Base-by-base conservation (phyloP, 2,329 filamentous ascomycete species). In the Pyrenochaeta sp. region DNA sequence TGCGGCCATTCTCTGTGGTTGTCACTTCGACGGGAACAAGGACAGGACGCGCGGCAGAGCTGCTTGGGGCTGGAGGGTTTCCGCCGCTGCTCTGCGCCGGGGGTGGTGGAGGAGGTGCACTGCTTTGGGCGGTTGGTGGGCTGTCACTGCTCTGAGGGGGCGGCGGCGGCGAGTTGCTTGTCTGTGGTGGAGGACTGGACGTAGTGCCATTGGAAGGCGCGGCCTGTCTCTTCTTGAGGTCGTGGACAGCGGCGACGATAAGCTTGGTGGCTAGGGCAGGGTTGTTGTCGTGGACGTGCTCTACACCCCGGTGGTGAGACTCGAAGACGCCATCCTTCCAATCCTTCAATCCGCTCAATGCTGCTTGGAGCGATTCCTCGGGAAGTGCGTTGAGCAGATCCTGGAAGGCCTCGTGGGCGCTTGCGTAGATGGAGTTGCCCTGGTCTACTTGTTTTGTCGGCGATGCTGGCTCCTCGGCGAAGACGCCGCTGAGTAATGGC, bases 291-390 rank as follows among this genome's bases (percentile, higher is more conserved):
- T 87, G 83, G 23, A 90, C 81, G 30, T 83, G 85, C 71, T 89
- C 84, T 49, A 90, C 80, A 21, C 87, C 87, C 10, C 82, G 79
- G 61, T 81, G 82, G 66, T 90, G 88, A 58, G 86, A 85, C 58
- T 84, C 81, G 72, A 87, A 90, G 50, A 90, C 82, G 53, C 88
- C 89, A 68, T 90, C 84, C 69, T 86, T 83, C 75, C 87, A 91
- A 67, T 85, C 84, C 42, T 82, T 81, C 40, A 85, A 83, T 56
- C 82, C 78, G 72, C 90, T 87, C 29, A 92, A 80, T 47, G 90
- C 84, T 41, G 83, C 82, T 72, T 91, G 87, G 48, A 93, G 78
- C 36, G 84, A 82, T 43, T 85, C 80, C 49, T 82, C 82, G 18
- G 87, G 84, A 50, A 88, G 77, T 20, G 80, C 79, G 56, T 82